Conservation (phyloP, 495 filamentous ascomycete species). For the Aspergillus bertholletiae region DNA sequence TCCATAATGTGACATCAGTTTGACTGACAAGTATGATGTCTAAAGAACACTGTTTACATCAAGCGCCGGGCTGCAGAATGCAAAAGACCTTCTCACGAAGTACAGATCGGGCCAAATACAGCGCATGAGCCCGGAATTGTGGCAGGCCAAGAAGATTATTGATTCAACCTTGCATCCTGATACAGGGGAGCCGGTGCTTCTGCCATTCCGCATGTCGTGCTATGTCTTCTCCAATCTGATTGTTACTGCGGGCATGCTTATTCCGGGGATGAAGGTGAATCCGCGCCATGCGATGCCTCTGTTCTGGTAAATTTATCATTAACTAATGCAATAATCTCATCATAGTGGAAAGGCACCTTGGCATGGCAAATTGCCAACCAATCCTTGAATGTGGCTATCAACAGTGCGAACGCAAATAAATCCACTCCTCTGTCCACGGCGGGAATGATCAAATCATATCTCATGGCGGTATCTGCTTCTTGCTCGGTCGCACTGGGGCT, state of each 20-base stretch:
- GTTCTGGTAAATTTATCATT: neutral
- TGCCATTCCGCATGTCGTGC: neutral
- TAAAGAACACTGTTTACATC: neutral
- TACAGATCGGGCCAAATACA: neutral
- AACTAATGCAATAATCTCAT: neutral
- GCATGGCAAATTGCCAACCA: conserved; percentile 97
- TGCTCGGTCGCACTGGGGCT: conserved; percentile 91
- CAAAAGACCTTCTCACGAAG: neutral
- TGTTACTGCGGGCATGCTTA: neutral
- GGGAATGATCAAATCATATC: conserved; percentile 83
- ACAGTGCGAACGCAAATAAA: conserved; percentile 96
- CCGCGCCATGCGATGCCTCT: neutral
- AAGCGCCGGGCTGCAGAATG: neutral
- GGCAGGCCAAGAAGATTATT: neutral
- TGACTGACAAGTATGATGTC: neutral
- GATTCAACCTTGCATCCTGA: neutral
- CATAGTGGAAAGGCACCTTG: conserved; percentile 77
- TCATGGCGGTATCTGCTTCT: conserved; percentile 85
- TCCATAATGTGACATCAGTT: neutral
- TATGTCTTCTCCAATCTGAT: neutral
- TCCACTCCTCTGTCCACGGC: conserved; percentile 76
- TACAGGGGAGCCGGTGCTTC: neutral
- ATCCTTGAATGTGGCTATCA: conserved; percentile 98
- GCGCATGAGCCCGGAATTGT: neutral
- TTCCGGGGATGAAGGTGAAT: neutral